A percentile compares a stretch with the other conserved stretches of the same genome.
These are phyloP conservation scores for Fusarium ambrosium DNA, from an alignment of 2,329 filamentous ascomycete genomes.

Conservation along the genomic window DNA sequence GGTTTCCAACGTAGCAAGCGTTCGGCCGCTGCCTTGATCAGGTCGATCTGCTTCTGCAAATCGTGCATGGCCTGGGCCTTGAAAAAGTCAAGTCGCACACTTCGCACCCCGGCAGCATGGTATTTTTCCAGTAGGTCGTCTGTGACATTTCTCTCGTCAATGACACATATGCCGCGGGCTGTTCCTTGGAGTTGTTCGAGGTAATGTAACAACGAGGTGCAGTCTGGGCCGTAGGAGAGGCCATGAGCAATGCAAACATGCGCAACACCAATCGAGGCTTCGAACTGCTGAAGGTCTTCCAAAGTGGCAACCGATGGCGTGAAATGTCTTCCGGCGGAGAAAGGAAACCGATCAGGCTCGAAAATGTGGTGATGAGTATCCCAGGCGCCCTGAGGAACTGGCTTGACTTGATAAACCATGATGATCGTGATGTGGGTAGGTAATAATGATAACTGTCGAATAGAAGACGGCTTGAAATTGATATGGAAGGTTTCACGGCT, in stretches of 20 bases:
- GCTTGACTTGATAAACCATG: conserved; percentile 35
- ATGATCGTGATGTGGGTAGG: neutral
- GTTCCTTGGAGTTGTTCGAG: conserved; percentile 9
- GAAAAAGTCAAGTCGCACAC: conserved; percentile 20
- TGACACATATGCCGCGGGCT: conserved; percentile 18
- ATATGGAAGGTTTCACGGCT: neutral
- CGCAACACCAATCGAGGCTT: conserved; percentile 16
- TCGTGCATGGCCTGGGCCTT: conserved; percentile 18
- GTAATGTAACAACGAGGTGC: conserved; percentile 17
- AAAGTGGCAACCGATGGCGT: conserved; percentile 14
- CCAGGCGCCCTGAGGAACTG: conserved; percentile 12
- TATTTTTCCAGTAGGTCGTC: conserved; percentile 11
- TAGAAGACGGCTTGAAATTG: neutral
- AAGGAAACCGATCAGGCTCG: conserved; percentile 12
- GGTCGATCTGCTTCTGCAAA: conserved; percentile 7
- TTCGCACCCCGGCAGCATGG: conserved; percentile 14
- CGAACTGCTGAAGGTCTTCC: conserved; percentile 12
- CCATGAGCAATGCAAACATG: conserved; percentile 23
- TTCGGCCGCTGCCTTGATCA: conserved; percentile 11
- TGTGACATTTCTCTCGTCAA: conserved; percentile 18
- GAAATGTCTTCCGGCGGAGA: conserved; percentile 15
- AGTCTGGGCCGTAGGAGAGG: conserved; percentile 14
- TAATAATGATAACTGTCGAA: neutral
- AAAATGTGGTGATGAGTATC: conserved; percentile 24
- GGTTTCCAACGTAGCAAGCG: conserved; percentile 7